Evolutionary conservation across 1,284 basidiomycete species (phyloP).

Genomic region (Anthracocystis walkeri): DNA sequence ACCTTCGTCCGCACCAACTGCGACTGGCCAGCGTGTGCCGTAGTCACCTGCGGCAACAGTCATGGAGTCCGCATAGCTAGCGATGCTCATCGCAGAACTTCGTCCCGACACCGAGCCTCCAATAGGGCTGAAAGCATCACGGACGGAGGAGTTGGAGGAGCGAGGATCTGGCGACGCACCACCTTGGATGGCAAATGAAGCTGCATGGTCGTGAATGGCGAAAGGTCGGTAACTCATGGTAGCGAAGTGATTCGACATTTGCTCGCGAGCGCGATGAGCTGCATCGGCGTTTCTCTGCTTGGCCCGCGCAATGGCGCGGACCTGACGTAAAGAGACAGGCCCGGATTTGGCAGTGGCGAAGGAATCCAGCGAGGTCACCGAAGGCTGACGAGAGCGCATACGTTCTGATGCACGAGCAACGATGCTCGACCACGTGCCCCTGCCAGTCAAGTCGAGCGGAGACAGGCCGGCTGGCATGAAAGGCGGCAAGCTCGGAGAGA

Average conservation of each 20-base stretch:
- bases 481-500: slow-evolving; percentile 59
- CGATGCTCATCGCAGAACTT: slow-evolving; percentile 21
- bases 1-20: slow-evolving; percentile 38
- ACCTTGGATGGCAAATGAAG: slow-evolving; percentile 16
- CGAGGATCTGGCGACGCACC: slow-evolving; percentile 3
- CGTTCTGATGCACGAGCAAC: slow-evolving; percentile 47
- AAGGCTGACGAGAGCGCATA: slow-evolving; percentile 34
- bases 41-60: slow-evolving; percentile 28
- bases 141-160: slow-evolving; percentile 12
- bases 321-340: slow-evolving; percentile 52
- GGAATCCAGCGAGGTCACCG: slow-evolving; percentile 32
- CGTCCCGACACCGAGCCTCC: slow-evolving; percentile 11
- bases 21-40: slow-evolving; percentile 41
- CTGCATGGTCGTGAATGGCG: slow-evolving; percentile 55
- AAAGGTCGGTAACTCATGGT: slow-evolving; percentile 49
- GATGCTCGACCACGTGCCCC: slow-evolving; percentile 60
- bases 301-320: slow-evolving; percentile 48
- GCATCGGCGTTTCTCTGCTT: slow-evolving; percentile 42
- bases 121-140: background rate
- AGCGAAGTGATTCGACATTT: slow-evolving; percentile 44
- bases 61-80: slow-evolving; percentile 9
- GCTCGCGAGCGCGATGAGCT: slow-evolving; percentile 32
- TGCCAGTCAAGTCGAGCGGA: slow-evolving; percentile 54
- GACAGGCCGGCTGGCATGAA: slow-evolving; percentile 52
- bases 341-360: slow-evolving; percentile 18